A percentile compares a stretch with the other conserved stretches of the same genome.
Evolutionary conservation across 805 yeast genomes (phyloP).

Genomic region (Vanderwaltozyma verrucispora): DNA sequence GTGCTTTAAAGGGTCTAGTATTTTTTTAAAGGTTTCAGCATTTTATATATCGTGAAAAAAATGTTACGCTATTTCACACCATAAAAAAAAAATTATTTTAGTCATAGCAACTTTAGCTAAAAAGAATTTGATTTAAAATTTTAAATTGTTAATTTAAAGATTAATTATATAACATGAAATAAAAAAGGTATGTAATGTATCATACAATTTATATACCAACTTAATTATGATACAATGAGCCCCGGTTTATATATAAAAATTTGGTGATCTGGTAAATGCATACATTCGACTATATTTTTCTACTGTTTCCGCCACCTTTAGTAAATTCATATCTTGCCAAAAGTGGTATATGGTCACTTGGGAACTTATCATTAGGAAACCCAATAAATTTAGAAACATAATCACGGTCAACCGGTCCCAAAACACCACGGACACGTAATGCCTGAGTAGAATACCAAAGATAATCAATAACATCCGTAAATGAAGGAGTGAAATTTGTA

Average conservation of each 20-base stretch:
- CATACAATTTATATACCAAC: not conserved
- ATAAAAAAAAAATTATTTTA: too few relatives aligned
- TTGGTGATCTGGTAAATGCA: not conserved
- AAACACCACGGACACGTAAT: slow-evolving; percentile 73
- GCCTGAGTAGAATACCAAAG: slow-evolving; percentile 84
- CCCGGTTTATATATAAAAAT: too few relatives aligned
- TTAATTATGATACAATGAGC: not conserved
- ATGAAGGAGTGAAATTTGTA: slow-evolving; percentile 88
- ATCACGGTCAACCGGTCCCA: slow-evolving; percentile 74
- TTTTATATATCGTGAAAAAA: too few relatives aligned
- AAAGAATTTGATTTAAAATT: too few relatives aligned
- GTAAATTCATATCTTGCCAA: slow-evolving; percentile 67
- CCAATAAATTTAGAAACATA: slow-evolving; percentile 76
- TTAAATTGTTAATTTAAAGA: not conserved
- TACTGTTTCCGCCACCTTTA: slow-evolving; percentile 26
- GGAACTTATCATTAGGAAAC: slow-evolving; percentile 86
- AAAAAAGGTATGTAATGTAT: slow-evolving; percentile 1
- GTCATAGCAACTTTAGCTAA: too few relatives aligned
- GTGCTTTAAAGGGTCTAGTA: too few relatives aligned
- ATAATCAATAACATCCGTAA: slow-evolving; percentile 89
- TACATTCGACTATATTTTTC: slow-evolving; percentile 1
- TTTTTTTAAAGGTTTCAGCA: too few relatives aligned
- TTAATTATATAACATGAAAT: slow-evolving; percentile 2
- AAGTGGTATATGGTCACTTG: slow-evolving; percentile 91
- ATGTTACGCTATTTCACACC: too few relatives aligned